These are phyloP conservation scores for Fusarium poae DNA, from an alignment of 2,329 filamentous ascomycete genomes.

Conservation along the genomic window DNA sequence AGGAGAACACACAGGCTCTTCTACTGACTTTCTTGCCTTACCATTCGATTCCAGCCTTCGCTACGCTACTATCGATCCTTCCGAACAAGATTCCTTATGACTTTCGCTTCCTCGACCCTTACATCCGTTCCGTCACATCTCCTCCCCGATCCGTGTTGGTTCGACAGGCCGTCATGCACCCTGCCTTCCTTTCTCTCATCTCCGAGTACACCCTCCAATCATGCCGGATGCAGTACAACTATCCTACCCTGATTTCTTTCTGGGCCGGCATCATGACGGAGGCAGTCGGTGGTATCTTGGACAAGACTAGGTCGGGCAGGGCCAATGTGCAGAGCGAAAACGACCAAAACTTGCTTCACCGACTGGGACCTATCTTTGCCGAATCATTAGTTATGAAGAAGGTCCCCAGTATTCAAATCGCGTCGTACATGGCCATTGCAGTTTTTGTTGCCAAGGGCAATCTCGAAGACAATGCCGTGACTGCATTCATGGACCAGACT, in stretches of 20 bases:
- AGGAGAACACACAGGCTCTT: constrained; percentile 84
- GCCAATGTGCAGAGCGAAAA: constrained; percentile 82
- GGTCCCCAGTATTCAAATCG: constrained; percentile 83
- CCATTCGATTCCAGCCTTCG: constrained; percentile 86
- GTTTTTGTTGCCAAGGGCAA: constrained; percentile 86
- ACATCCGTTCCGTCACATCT: constrained; percentile 80
- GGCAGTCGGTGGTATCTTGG: constrained; percentile 84
- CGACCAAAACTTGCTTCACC: constrained; percentile 80
- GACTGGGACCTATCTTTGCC: constrained; percentile 77
- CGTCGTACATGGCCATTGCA: constrained; percentile 90
- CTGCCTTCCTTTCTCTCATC: constrained; percentile 79
- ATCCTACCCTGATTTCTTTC: constrained; percentile 84
- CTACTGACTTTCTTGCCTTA: constrained; percentile 93
- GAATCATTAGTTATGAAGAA: constrained; percentile 81
- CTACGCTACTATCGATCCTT: constrained; percentile 87
- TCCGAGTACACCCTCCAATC: constrained; percentile 84
- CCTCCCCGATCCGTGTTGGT: constrained; percentile 86
- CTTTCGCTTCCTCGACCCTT: constrained; percentile 88
- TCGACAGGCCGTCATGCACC: constrained; percentile 83
- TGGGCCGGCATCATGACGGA: constrained; percentile 93
- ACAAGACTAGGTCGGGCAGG: constrained; percentile 80
- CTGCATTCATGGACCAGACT: constrained; percentile 90
- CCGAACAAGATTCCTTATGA: constrained; percentile 79
- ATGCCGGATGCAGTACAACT: constrained; percentile 77
- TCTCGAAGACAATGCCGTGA: constrained; percentile 83